These are phyloP conservation scores for Didymella lethalis DNA, from an alignment of 2,329 filamentous ascomycete genomes.

Conservation along the genomic window DNA sequence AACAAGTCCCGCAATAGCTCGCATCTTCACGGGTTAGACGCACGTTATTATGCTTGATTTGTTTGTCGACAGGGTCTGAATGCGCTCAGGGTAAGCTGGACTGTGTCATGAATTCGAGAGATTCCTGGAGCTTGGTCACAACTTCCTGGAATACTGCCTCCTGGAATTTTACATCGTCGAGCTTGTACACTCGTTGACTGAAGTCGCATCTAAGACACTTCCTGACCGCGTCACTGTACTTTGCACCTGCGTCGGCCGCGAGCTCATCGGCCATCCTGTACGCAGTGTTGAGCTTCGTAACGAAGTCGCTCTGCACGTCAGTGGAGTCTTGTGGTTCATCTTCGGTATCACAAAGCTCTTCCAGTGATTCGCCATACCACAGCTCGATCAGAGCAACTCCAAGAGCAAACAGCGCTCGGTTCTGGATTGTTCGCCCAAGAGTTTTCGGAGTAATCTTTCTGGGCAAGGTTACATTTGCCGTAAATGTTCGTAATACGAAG, in stretches of 20 bases:
- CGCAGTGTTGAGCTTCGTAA: slow-evolving; percentile 6
- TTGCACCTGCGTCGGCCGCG: slow-evolving; percentile 37
- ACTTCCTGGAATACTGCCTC: slow-evolving; percentile 42
- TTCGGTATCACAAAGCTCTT: slow-evolving; percentile 26
- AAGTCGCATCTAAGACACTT: slow-evolving; percentile 48
- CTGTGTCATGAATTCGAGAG: slow-evolving; percentile 23
- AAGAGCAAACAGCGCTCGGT: slow-evolving; percentile 45
- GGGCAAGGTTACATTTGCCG: neutral
- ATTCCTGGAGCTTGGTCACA: slow-evolving; percentile 41
- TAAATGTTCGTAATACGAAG: neutral
- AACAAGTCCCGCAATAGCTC: too few relatives aligned
- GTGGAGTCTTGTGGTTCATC: slow-evolving; percentile 12
- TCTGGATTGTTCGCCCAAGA: slow-evolving; percentile 38
- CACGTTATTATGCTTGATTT: too few relatives aligned
- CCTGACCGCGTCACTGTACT: slow-evolving; percentile 44
- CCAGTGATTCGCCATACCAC: slow-evolving; percentile 39
- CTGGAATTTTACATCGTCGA: slow-evolving; percentile 42
- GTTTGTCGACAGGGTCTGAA: too few relatives aligned
- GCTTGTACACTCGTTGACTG: slow-evolving; percentile 28
- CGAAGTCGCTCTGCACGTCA: neutral
- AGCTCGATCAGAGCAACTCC: slow-evolving; percentile 49
- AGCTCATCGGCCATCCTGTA: slow-evolving; percentile 36
- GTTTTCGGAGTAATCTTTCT: slow-evolving; percentile 6
- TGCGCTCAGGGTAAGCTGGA: too few relatives aligned
- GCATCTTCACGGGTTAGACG: too few relatives aligned